Base-by-base conservation (phyloP, 176 grass and related monocot genomes). In the Oryza australiensis region DNA sequence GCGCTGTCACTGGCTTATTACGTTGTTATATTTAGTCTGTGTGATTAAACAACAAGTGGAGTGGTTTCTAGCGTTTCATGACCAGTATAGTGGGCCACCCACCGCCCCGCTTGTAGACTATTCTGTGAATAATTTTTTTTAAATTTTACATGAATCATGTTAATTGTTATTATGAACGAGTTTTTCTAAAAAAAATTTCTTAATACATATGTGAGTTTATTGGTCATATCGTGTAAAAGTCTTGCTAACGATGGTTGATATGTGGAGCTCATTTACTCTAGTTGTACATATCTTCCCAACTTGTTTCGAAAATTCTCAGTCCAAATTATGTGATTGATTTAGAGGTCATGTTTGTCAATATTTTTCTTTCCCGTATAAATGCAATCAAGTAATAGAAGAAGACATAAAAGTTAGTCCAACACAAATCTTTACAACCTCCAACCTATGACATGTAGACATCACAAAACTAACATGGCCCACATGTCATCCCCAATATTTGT, bases 201-300 rank as follows among this genome's bases (percentile, higher is more conserved):
- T n/a, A 18, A 14, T 24, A n/a, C n/a, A 48, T 30, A 4, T 3
- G 43, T 0, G 10, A 33, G 27, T 0, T 8, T 8, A 48, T 3
- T 18, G 16, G 3, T 20, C 16, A 18, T 3, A 2, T 16, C 2
- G 0, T 15, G 32, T 0, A 51, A 48, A 51, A 37, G n/a, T 48
- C 23, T 28, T 48, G 46, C 2, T 15, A 49, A 15, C 3, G 1
- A 43, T 14, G 2, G 4, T 5, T 72, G 3, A 5, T 7, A 5
- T 0, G 14, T 28, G 2, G 8, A 7, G 5, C 4, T 20, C 0
- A 0, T 26, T 12, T 7, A 16, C 9, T 15, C 3, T 30, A 1
- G 6, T 0, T 27, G 0, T 0, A 20, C 4, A 9, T 0, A 5
- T 29, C 24, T 29, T 11, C 23, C 5, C 3, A 28, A 73, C 26